Evolutionary conservation across 352 stramenopile species (phyloP), one percentile per base, ranked within the genome.

Genomic region (Pythium dissotocum): DNA sequence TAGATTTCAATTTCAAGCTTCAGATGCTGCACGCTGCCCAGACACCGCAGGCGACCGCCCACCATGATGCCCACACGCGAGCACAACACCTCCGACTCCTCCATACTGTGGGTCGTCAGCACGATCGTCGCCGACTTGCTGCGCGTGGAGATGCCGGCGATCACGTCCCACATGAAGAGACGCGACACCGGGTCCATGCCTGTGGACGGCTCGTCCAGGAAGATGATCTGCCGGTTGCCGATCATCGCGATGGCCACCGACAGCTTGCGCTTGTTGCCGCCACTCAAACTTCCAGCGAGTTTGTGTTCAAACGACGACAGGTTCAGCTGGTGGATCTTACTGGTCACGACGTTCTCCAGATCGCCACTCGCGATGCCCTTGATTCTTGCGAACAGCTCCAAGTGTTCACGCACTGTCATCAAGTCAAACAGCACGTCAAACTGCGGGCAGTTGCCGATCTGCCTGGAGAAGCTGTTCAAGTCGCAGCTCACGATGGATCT

Each of bases 231-330:
- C 0, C 91, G 91, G 38, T 95, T 82, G 10, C 95, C 97, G 62
- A 99, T 98, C 65, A 98, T 97, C 10, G 97, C 91, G 46, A 98
- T 95, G 1, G 94, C 97, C 12, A 99, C 86, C 61, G 85, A 98
- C 13, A 99, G 76, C 66, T 98, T 97, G 42, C 97, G 82, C 69
- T 99, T 99, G 79, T 98, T 98, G 44, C 95, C 95, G 49, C 93
- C 93, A 30, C 84, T 96, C 16, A 97, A 80, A 42, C 78, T 83
- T 6, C 79, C 78, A 0, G 87, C 80, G 52, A 94, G 73, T 58
- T 97, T 96, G 74, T 96, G 58, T 30, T 89, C 82, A 65, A 94
- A 97, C 62, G 82, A 69, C 4, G 62, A 67, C 14, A 97, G 70
- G 55, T 95, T 95, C 65, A 98, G 76, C 61, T 97, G 75, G 6